Evolutionary conservation across 208 protist species (phyloP), one percentile per base, ranked within the genome.

Genomic region (Leishmania martiniquensis): DNA sequence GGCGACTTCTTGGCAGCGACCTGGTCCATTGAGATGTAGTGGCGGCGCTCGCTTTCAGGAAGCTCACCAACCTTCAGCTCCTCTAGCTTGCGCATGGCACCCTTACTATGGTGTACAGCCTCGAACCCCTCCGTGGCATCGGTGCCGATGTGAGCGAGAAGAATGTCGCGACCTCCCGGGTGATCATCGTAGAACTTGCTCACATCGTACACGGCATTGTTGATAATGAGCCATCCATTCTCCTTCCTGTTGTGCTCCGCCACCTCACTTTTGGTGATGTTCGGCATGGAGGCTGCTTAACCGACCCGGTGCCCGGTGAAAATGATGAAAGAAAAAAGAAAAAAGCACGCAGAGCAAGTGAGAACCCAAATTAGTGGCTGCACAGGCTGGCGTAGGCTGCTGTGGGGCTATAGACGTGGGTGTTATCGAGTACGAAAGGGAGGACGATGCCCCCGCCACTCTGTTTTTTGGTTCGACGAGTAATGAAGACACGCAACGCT

Each of bases 81-180:
- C 62, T 85, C 73, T n/a, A 93, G 54, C 62, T 84, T 86, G 71
- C 68, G 67, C 71, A 87, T 66, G 32, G 91, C 91, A 34, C 77
- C 82, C 3, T 63, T 82, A 73, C 91, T 95, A 87, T 93, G 89
- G 60, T 87, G 47, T 34, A 89, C 81, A 12, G 66, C 91, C 34
- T 95, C 89, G 68, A 98, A 98, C 17, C 70, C 86, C 70, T 91
- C 90, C 15, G 91, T 92, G 37, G 87, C 91, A 77, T 98, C 93
- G 45, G 60, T 86, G 77, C 93, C 95, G 49, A 89, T 88, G 76
- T 92, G 80, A 32, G 83, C 55, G 9, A 94, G 80, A 0, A 98
- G 91, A 29, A 96, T 76, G 55, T 93, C 92, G 22, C 85, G 80
- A 62, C 93, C 92, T 44, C 95, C 92, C 25, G 93, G 93, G 87